Evolutionary conservation across 2,329 filamentous ascomycete genomes (phyloP), one percentile per base, ranked within the genome.

Genomic region (Chalaropsis ovoidea): DNA sequence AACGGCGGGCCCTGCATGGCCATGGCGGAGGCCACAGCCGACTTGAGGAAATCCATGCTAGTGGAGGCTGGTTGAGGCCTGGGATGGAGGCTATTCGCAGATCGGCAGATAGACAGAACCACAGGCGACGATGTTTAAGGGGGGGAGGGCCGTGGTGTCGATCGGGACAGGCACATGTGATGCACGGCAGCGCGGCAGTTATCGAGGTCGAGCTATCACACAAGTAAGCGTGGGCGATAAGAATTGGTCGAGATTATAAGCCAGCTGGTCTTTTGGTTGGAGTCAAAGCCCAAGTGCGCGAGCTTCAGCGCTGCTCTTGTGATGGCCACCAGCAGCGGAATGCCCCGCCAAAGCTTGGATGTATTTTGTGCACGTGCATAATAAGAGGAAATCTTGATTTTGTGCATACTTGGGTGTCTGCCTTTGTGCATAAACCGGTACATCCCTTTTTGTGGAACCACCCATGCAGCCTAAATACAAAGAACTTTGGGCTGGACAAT

Each of bases 31-130:
- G 92, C 93, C 74, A 97, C 91, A 63, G 94, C 94, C 68, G 92
- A 97, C 78, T 97, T 97, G 73, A 99, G 83, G 73, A 97, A 97
- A 75, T 99, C 92, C 94, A 99, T 99, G 70, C 31, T 13, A 15
- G n/a, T 41, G n/a, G n/a, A n/a, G n/a, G n/a, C n/a, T n/a, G n/a
- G 39, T 39, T 19, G 56, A n/a, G n/a, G 64, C 70, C 3, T 7
- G 35, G 19, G 43, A 43, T 52, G 54, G 35, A 52, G 17, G 11
- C n/a, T 61, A 49, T 65, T 65, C 15, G 42, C 63, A 41, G 27
- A 61, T 58, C 27, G 63, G 22, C 7, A n/a, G 54, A 60, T 42
- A 39, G 31, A 17, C 0, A n/a, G 35, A 19, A 35, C 61, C 42
- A 43, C 41, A 35, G 43, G 41, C 43, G 42, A 4, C 43, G 42